Conservation (phyloP, 345 rosid species). For the Passiflora organensis region DNA sequence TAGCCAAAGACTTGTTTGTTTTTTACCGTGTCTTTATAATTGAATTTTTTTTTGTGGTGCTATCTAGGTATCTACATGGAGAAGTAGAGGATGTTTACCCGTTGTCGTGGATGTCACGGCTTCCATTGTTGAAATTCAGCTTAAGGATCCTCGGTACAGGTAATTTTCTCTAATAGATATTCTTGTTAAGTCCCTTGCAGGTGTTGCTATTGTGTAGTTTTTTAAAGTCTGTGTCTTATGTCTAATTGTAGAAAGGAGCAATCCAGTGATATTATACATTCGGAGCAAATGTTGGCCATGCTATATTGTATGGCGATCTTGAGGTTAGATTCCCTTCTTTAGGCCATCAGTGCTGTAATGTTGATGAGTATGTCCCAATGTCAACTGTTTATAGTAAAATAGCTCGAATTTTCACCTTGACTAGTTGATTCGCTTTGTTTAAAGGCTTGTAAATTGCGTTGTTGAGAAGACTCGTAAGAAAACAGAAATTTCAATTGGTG, state of each 20-base stretch:
- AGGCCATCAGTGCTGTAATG: neutral
- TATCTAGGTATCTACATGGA: slow-evolving; percentile 67
- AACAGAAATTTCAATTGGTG: slow-evolving; percentile 67
- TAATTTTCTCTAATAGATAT: slow-evolving; percentile 13
- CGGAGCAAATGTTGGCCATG: slow-evolving; percentile 75
- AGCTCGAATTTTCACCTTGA: too few species aligned
- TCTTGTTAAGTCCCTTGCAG: neutral
- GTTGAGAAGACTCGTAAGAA: slow-evolving; percentile 79
- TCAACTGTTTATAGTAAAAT: too few species aligned
- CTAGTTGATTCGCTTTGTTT: slow-evolving; percentile 2
- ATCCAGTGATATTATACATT: slow-evolving; percentile 38
- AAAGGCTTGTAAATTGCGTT: slow-evolving; percentile 88
- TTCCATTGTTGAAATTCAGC: slow-evolving; percentile 70
- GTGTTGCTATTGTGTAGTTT: neutral
- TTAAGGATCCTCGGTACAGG: slow-evolving; percentile 68
- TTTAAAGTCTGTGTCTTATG: neutral
- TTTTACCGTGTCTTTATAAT: neutral
- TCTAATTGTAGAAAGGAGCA: slow-evolving; percentile 38
- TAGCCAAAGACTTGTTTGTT: neutral
- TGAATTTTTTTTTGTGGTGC: neutral
- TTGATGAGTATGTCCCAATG: neutral
- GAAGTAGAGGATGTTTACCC: slow-evolving; percentile 79
- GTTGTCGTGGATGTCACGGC: slow-evolving; percentile 79
- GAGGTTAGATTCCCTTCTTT: slow-evolving; percentile 44
- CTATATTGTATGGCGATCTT: slow-evolving; percentile 76